phyloP scores from a whole-genome alignment of 1,139 yeast genomes.

The Suhomyces terraborum region DNA sequence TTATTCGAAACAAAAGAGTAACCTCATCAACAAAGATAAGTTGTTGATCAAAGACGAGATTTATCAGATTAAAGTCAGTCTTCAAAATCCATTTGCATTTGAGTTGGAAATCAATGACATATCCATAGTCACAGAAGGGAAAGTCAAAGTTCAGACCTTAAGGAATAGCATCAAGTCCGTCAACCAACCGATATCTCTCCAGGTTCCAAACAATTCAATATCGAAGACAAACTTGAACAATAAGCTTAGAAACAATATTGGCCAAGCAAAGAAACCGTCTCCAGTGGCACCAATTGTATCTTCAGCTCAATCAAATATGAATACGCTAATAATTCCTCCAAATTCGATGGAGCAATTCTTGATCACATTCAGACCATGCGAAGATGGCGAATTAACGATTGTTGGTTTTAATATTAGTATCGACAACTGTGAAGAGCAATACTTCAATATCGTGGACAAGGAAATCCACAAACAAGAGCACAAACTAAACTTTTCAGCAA shows the following conservation, averaged over 20 bases:
- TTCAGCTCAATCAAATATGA: constrained; percentile 3
- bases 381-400: constrained; percentile 34
- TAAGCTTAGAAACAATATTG: constrained; percentile 2
- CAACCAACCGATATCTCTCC: constrained; percentile 5
- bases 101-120: constrained; percentile 65
- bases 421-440: constrained; percentile 33
- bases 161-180: constrained; percentile 14
- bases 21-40: constrained; percentile 28
- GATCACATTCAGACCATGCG: constrained; percentile 39
- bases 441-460: constrained; percentile 33
- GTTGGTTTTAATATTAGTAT: constrained; percentile 35
- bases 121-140: constrained; percentile 39
- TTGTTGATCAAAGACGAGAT: constrained; percentile 58
- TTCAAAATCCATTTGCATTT: constrained; percentile 84
- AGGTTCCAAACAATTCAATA: not conserved
- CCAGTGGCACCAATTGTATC: constrained; percentile 5
- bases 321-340: constrained; percentile 26
- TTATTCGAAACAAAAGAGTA: constrained; percentile 22
- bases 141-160: constrained; percentile 33
- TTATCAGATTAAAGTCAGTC: constrained; percentile 51
- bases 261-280: not conserved
- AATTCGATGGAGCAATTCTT: constrained; percentile 34
- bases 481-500: constrained; percentile 14
- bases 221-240: constrained; percentile 2
- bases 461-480: constrained; percentile 23